These are phyloP conservation scores for Moringa oleifera DNA, from an alignment of 345 rosid species.

Conservation along the genomic window DNA sequence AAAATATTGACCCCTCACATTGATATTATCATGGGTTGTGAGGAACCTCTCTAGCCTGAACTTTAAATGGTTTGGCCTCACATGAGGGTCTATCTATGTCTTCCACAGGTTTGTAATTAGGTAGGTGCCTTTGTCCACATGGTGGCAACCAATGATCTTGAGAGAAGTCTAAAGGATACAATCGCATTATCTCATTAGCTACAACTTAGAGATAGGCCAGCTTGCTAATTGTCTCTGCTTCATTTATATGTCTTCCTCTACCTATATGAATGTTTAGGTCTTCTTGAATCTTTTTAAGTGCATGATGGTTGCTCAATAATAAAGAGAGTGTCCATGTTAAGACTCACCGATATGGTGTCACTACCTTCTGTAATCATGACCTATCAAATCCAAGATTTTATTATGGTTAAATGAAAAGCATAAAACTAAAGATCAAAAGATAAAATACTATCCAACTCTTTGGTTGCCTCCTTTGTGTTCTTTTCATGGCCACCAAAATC, in stretches of 20 bases:
- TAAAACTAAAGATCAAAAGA: no score
- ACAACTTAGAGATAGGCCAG: conserved; percentile 36
- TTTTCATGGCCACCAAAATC: conserved; percentile 24
- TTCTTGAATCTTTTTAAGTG: conserved; percentile 37
- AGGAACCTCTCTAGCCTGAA: conserved; percentile 36
- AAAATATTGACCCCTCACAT: conserved; percentile 27
- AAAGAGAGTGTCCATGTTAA: conserved; percentile 46
- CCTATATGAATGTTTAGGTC: conserved; percentile 50
- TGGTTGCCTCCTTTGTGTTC: conserved; percentile 31
- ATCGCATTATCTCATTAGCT: conserved; percentile 33
- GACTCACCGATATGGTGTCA: conserved; percentile 41
- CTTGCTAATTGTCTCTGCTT: conserved; percentile 42
- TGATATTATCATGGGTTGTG: conserved; percentile 9
- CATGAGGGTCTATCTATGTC: conserved; percentile 17
- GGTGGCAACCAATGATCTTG: conserved; percentile 13
- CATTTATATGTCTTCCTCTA: conserved; percentile 39
- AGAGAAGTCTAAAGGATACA: conserved; percentile 32
- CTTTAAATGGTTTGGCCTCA: conserved; percentile 20
- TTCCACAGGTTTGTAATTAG: conserved; percentile 21
- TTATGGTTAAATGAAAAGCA: no score
- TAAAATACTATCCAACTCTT: no score
- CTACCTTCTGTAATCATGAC: conserved; percentile 40
- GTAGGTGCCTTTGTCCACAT: conserved; percentile 21
- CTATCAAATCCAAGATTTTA: conserved; percentile 15
- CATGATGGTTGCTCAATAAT: conserved; percentile 35